Conservation (phyloP, 495 filamentous ascomycete species). For the Geopyxis carbonaria region DNA sequence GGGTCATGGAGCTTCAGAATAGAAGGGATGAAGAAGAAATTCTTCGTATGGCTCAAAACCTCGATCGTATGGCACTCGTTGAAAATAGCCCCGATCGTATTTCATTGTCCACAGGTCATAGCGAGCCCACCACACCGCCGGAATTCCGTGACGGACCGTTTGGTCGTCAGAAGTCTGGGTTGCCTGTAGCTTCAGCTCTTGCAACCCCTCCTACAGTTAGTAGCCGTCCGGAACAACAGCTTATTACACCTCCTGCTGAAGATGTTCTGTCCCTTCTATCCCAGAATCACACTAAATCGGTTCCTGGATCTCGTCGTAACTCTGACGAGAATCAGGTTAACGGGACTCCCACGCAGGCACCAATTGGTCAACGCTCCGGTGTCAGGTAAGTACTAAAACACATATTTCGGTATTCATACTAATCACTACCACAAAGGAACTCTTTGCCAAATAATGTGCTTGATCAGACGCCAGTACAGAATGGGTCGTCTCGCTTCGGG, state of each 20-base stretch:
- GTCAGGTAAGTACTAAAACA: conserved; percentile 22
- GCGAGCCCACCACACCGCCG: conserved; percentile 87
- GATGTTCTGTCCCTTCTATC: conserved; percentile 32
- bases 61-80: conserved; percentile 39
- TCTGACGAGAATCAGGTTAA: conserved; percentile 64
- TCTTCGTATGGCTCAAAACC: conserved; percentile 58
- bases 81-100: conserved; percentile 19
- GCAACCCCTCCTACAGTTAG: conserved; percentile 52
- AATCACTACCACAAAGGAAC: conserved; percentile 15
- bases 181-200: conserved; percentile 24
- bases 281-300: conserved; percentile 54
- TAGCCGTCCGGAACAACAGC: conserved; percentile 53
- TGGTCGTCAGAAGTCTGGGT: conserved; percentile 12
- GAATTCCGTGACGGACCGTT: conserved; percentile 53
- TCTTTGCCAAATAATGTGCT: conserved; percentile 23
- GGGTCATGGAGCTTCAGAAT: conserved; percentile 65
- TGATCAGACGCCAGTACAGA: conserved; percentile 12
- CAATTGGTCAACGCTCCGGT: conserved; percentile 48
- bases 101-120: conserved; percentile 52
- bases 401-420: not conserved
- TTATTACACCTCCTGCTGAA: conserved; percentile 32
- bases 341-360: conserved; percentile 44
- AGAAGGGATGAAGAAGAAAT: conserved; percentile 66
- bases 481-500: conserved; percentile 27
- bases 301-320: conserved; percentile 70